A percentile compares a stretch with the other conserved stretches of the same genome.
These are phyloP conservation scores for Gyromitra esculenta DNA, from an alignment of 2,329 filamentous ascomycete species.

Conservation along the genomic window DNA sequence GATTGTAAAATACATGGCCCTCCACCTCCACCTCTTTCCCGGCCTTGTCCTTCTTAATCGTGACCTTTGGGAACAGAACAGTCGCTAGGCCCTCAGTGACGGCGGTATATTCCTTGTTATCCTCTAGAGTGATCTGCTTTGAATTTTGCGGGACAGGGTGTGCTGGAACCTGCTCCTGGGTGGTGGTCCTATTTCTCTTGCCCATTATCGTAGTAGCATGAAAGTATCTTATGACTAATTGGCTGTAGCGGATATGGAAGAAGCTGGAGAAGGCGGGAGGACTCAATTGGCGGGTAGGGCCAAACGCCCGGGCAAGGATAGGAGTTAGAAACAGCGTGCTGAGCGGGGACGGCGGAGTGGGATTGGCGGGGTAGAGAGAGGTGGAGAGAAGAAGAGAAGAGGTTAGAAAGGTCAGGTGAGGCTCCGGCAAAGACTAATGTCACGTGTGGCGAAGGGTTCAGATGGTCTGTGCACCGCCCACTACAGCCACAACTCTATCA, in stretches of 20 bases:
- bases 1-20: conserved; percentile 93
- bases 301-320: neutral
- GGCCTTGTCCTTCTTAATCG: conserved; percentile 64
- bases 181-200: conserved; percentile 45
- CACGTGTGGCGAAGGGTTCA: neutral
- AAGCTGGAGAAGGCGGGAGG: neutral
- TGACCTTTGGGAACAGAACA: conserved; percentile 70
- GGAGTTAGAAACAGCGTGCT: conserved; percentile 31
- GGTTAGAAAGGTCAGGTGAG: conserved; percentile 14
- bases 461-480: conserved; percentile 21
- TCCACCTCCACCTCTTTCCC: conserved; percentile 68
- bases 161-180: conserved; percentile 31
- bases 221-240: neutral
- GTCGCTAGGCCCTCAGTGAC: conserved; percentile 74
- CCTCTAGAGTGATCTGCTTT: conserved; percentile 60
- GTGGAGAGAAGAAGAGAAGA: neutral
- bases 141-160: conserved; percentile 48
- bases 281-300: conserved; percentile 12
- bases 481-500: neutral
- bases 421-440: conserved; percentile 58
- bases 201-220: conserved; percentile 36
- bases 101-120: conserved; percentile 68
- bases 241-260: neutral
- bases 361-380: conserved; percentile 9
- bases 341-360: neutral